phyloP scores from a whole-genome alignment of 2,329 filamentous ascomycete genomes.

The Achaetomium macrosporum region DNA sequence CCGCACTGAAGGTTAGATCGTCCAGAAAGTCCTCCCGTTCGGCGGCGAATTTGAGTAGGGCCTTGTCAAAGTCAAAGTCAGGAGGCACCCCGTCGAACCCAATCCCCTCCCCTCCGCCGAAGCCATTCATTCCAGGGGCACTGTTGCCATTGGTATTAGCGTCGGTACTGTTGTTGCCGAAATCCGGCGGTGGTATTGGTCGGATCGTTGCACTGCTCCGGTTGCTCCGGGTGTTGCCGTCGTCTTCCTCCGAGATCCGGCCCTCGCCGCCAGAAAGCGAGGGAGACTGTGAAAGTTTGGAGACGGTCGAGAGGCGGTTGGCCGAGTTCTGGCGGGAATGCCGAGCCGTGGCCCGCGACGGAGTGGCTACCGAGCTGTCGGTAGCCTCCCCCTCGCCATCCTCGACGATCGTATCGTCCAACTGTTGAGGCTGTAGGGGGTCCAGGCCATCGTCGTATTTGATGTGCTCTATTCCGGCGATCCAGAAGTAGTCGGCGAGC shows the following conservation, averaged over 20 bases:
- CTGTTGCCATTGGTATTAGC: conserved; percentile 17
- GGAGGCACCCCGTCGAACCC: conserved; percentile 35
- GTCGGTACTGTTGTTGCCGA: conserved; percentile 24
- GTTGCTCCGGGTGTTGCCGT: conserved; percentile 55
- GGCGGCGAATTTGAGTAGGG: conserved; percentile 88
- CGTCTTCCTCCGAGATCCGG: conserved; percentile 51
- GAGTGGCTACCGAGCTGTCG: conserved; percentile 28
- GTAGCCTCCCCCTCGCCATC: conserved; percentile 50
- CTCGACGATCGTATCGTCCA: conserved; percentile 52
- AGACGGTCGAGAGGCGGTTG: conserved; percentile 50
- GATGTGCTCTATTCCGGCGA: conserved; percentile 63
- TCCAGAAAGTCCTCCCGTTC: conserved; percentile 91
- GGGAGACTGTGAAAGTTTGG: conserved; percentile 31
- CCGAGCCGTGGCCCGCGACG: conserved; percentile 39
- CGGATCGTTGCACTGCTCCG: conserved; percentile 61
- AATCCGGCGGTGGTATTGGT: conserved; percentile 30
- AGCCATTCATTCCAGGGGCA: conserved; percentile 18
- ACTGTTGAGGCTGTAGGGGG: conserved; percentile 16
- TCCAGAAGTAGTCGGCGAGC: conserved; percentile 71
- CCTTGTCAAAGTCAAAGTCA: conserved; percentile 90
- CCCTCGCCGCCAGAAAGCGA: conserved; percentile 33
- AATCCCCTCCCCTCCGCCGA: conserved; percentile 27
- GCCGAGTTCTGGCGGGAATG: conserved; percentile 58
- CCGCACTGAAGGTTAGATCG: conserved; percentile 82
- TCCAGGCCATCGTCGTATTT: conserved; percentile 49